Evolutionary conservation across 345 rosid genomes (phyloP).

Genomic region (Salix koriyanagi): DNA sequence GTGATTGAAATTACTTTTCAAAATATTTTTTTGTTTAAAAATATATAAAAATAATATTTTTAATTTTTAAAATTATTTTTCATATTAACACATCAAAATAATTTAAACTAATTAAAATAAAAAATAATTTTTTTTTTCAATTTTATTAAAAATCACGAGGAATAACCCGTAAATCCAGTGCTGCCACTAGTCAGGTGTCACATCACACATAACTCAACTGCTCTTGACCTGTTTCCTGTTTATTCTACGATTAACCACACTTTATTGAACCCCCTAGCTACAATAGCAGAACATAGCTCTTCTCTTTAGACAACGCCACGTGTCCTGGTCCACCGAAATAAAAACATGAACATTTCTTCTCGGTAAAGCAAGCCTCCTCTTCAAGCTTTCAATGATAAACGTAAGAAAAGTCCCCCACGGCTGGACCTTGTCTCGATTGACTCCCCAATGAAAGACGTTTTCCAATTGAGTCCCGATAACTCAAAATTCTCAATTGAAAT

Average conservation of each 20-base stretch:
- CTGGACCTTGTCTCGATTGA: background rate
- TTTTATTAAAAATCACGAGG: no score
- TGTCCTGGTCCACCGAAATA: background rate
- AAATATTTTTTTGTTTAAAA: no score
- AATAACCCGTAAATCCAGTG: no score
- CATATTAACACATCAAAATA: background rate
- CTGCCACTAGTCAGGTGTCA: background rate
- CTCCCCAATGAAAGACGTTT: background rate
- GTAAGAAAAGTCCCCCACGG: background rate
- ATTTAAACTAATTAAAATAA: background rate
- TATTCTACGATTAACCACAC: background rate
- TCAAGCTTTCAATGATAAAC: background rate
- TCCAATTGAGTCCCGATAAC: background rate
- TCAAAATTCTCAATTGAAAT: background rate
- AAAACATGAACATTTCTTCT: background rate
- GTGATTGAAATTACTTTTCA: no score
- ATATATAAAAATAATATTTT: no score
- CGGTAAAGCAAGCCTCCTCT: background rate
- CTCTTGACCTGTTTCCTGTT: background rate
- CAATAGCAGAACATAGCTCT: background rate
- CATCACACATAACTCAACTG: background rate
- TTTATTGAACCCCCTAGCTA: background rate
- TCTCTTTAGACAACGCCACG: conserved; percentile 2
- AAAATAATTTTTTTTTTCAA: no score
- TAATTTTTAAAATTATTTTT: no score